Evolutionary conservation across 176 grass and related monocot species (phyloP), one percentile per base, ranked within the genome.

Genomic region (Raddia guianensis): DNA sequence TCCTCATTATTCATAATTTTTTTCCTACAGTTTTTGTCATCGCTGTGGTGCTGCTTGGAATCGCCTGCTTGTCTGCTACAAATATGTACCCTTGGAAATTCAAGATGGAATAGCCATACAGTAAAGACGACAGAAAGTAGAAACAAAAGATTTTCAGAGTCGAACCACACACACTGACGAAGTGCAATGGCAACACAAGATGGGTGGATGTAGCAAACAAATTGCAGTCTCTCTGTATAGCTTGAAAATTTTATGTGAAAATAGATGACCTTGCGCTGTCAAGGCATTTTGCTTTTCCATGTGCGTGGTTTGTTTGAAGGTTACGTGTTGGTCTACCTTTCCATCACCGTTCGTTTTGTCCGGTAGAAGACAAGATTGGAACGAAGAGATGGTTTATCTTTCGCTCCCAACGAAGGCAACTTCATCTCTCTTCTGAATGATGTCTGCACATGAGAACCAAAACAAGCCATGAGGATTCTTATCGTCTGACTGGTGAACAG

Each of bases 21-120:
- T 20, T 18, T 3, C 20, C 9, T 89, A 49, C 83, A 85, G 87
- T 42, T 85, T 85, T 51, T 76, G 11, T 58, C 5, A 1, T 72
- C 43, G 77, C 58, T 15, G 42, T 72, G 77, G 72, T 77, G 64
- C 57, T 89, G 12, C 14, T 85, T 9, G 82, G 5, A 72, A 51
- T 81, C 43, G 61, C 43, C 51, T 85, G 87, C 57, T 64, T 44
- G 0, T 76, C 82, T 81, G 16, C 58, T 57, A 72, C 58, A 55
- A 40, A 35, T 2, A 47, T 55, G 16, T 46, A 62, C 48, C 54
- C 55, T 14, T 76, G 62, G 46, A 88, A 89, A 75, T 66, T 4
- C 77, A 89, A 89, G 44, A 85, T 50, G 46, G 87, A 85, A 45
- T 82, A 89, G 66, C 64, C 46, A 62, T 19, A 16, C 19, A 4